Conservation (phyloP, 331 rosid genomes). For the Telfairia occidentalis region DNA sequence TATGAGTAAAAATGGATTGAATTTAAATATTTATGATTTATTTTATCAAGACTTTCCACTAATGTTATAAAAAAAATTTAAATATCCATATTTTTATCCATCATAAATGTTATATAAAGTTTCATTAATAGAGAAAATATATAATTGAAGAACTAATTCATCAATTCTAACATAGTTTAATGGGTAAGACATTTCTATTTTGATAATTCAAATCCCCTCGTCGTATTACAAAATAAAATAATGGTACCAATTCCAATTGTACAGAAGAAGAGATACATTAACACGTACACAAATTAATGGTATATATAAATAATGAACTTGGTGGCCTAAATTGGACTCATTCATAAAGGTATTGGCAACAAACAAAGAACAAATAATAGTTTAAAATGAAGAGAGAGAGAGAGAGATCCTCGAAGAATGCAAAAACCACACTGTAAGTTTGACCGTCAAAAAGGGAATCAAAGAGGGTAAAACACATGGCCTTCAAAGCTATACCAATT, state of each 20-base stretch:
- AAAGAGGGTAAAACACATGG: slow-evolving; percentile 60
- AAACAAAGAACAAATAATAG: slow-evolving; percentile 10
- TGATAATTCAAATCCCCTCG: no score
- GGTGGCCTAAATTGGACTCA: slow-evolving; percentile 1
- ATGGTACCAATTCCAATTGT: not conserved
- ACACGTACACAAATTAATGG: not conserved
- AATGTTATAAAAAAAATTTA: no score
- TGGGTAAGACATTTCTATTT: no score
- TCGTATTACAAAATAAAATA: not conserved
- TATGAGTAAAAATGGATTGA: no score
- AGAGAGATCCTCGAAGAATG: slow-evolving; percentile 53
- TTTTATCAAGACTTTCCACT: no score
- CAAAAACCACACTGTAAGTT: slow-evolving; percentile 44
- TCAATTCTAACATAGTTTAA: no score
- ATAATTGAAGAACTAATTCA: no score
- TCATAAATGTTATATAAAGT: no score
- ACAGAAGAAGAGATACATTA: not conserved
- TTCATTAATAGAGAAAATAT: no score
- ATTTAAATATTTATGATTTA: no score
- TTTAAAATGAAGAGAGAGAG: slow-evolving; percentile 15
- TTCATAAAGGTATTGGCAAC: not conserved
- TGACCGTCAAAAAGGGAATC: slow-evolving; percentile 82
- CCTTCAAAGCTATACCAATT: slow-evolving; percentile 11
- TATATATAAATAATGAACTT: not conserved
- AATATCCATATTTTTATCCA: no score